Conservation (phyloP, 176 grass and related monocot species). For the Triticum timopheevii region DNA sequence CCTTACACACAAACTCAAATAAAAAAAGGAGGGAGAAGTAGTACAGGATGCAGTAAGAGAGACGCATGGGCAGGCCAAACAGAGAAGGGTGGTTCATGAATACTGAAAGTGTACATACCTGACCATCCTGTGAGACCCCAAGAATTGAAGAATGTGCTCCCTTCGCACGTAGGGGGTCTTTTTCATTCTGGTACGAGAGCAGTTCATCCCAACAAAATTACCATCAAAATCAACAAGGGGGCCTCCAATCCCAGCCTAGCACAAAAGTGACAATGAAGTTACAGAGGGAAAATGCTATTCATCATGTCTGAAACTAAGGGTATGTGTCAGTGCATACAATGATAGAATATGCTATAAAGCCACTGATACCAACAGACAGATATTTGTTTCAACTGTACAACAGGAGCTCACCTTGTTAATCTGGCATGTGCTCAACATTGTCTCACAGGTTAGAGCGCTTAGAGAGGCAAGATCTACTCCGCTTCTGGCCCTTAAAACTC, state of each 20-base stretch:
- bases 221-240: constrained; percentile 12
- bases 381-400: neutral
- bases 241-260: neutral
- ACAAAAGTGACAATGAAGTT: neutral
- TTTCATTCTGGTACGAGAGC: neutral
- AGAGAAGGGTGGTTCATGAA: neutral
- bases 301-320: neutral
- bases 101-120: neutral
- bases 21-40: neutral
- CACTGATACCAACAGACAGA: neutral
- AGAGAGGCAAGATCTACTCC: neutral
- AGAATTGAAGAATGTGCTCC: neutral
- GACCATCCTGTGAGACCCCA: neutral
- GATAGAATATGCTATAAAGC: neutral
- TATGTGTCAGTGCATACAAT: neutral
- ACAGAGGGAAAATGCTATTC: neutral
- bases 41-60: neutral
- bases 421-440: neutral
- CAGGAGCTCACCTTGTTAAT: neutral
- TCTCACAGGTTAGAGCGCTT: neutral
- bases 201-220: constrained; percentile 9
- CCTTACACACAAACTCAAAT: neutral
- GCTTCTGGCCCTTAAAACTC: neutral
- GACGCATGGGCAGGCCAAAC: neutral
- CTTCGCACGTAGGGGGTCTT: neutral